Evolutionary conservation across 2,329 filamentous ascomycete genomes (phyloP), one percentile per base, ranked within the genome.

Genomic region (Monascus ruber): DNA sequence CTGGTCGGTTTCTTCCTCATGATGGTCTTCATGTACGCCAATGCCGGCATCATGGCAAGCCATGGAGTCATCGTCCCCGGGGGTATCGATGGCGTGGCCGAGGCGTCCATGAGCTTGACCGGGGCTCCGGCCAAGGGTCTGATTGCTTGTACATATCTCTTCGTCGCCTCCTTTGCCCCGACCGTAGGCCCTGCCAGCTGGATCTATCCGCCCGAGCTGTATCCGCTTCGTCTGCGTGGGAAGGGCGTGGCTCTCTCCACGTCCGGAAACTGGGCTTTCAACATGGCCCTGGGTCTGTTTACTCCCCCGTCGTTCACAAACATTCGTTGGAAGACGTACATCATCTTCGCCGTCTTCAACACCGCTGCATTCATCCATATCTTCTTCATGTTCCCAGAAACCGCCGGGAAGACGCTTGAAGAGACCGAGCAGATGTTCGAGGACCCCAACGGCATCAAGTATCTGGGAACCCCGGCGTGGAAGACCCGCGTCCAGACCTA

Each of bases 281-380:
- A 73, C 53, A 75, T 50, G 26, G 51, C 53, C 0, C 47, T 62
- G 31, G 60, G 58, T 5, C 62, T 69, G 47, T 73, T 74, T 49
- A 66, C 72, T 0, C 70, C 71, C 0, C 65, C 68, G 0, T 65
- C 69, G 0, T 72, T 74, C 44, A 64, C 66, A 39, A 72, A 66
- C 49, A 72, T 72, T 42, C 40, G 56, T 32, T 72, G 69, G 59
- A 45, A 72, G 48, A 75, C 75, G 49, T 85, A 85, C 63, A 74
- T 84, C 59, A 70, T 86, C 46, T 86, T 86, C 52, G 82, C 71
- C 2, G 69, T 75, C 8, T 84, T 85, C 65, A 82, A 81, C 55
- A 71, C 70, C 0, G 68, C 68, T 5, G 80, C 81, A 43, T 74
- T 77, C 34, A 52, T 85, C 27, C 79, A 84, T 58, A 75, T 81